Base-by-base conservation (phyloP, 805 yeast genomes). In the Phaffomyces antillensis region DNA sequence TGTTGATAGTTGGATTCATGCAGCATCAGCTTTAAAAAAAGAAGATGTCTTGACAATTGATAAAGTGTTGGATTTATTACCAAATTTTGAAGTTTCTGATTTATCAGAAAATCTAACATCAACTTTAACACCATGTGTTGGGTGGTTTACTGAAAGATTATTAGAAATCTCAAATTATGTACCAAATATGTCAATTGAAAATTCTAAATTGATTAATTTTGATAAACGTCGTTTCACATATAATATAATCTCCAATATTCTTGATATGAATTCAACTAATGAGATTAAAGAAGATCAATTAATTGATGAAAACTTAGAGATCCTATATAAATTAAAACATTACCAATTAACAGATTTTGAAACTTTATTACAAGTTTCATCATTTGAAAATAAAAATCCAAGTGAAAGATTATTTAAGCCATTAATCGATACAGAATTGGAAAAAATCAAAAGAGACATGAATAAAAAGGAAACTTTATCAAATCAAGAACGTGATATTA, bases 121-220 rank as follows among this genome's bases (percentile, higher is more conserved):
- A 43, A 72, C 81, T 0, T 65, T 86, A 41, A 77, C 88, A 7
- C 93, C 96, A 3, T 90, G 96, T 57, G 77, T 88, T 47, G 97
- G 97, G 11, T 91, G 98, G 98, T 70, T 88, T 41, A 69, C 84
- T 23, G 91, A 85, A 54, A 79, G 95, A 49, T 66, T 91, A 50
- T 60, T 89, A 44, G 96, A 86, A 56, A 77, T 82, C 48, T 79
- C 83, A 1, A 80, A 84, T 50, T 81, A 76, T 56, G 81, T 88
- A 42, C 95, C 96, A 17, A 86, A 84, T 55, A 85, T 80, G 78
- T 76, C 83, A 42, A 72, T 78, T 35, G 80, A 75, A 47, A 77
- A 81, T 55, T 72, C 83, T 2, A 69, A 73, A 31, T 66, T 83
- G 49, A 78, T 90, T 54, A 90, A 91, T 58, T 91, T 90, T 63